Base-by-base conservation (phyloP, 805 yeast genomes). In the Saturnispora hagleri region DNA sequence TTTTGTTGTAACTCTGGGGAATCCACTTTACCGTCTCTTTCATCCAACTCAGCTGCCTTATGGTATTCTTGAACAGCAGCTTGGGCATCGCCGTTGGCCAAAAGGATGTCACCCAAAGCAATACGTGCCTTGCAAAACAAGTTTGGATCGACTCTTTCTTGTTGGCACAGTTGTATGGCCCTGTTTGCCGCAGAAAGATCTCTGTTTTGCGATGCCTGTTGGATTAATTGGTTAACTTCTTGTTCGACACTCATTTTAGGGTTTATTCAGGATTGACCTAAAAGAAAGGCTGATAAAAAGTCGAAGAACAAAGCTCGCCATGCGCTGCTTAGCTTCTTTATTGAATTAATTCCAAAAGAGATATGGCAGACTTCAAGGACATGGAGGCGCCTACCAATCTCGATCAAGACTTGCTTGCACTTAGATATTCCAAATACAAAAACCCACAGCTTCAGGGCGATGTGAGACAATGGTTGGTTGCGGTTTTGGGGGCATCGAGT, bases 321-420 rank as follows among this genome's bases (percentile, higher is more conserved):
- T 13, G n/a, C 34, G 34, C 34, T 13, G 15, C 34, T 12, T 12
- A 12, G 34, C 34, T 31, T 31, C 15, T 31, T 13, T 10, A 2
- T 31, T 31, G 15, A 13, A 31, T 6, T 15, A 13, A 31, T 31
- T 10, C 15, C 8, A 4, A 8, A 3, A 31, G 15, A 31, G 13
- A 31, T 9, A 31, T 31, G 34, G 34, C 34, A 13, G 34, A 13
- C 34, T 31, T 31, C 15, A 13, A 10, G 34, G 8, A n/a, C 15
- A 41, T 34, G 27, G 43, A 53, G 10, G 55, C 54, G 12, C 34
- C 53, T 6, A 75, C 87, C 0, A 81, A 83, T 27, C 64, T 84
- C 35, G 90, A 84, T 60, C 81, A 81, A 48, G 89, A 84, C 61
- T 65, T 85, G 41, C 68, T 63, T 33, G 62, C 60, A 12, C 71